Percentiles rank a stretch among this genome's conserved stretches.
Conservation (phyloP, 768 basidiomycete species). For the Mycena sanguinolenta region DNA sequence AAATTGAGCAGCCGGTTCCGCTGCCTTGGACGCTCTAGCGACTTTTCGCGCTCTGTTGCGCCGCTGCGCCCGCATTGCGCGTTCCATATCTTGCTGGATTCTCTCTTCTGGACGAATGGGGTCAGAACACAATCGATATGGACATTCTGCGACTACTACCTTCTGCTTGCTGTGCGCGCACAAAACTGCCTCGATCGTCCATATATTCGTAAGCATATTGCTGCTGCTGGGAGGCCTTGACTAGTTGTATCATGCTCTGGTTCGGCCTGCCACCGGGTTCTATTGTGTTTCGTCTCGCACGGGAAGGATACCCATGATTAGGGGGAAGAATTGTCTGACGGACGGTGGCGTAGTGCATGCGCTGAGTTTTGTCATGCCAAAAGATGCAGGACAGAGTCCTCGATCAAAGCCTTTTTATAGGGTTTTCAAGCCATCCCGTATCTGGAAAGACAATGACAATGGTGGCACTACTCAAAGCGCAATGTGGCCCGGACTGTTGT, state of each 20-base stretch:
- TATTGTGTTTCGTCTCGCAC: slow-evolving; percentile 30
- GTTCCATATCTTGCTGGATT: slow-evolving; percentile 34
- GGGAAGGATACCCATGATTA: slow-evolving; percentile 1
- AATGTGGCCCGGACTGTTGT: slow-evolving; percentile 1
- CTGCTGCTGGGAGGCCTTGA: slow-evolving; percentile 32
- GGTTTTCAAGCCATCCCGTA: background rate
- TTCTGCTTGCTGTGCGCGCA: slow-evolving; percentile 29
- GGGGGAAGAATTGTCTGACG: slow-evolving; percentile 12
- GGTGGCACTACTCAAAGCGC: slow-evolving; percentile 12
- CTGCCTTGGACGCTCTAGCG: slow-evolving; percentile 9
- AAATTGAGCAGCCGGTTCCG: background rate
- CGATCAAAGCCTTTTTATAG: slow-evolving; percentile 14
- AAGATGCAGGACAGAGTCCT: background rate
- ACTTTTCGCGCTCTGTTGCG: slow-evolving; percentile 29
- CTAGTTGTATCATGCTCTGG: slow-evolving; percentile 22
- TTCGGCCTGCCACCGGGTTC: slow-evolving; percentile 20
- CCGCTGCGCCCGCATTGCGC: slow-evolving; percentile 29
- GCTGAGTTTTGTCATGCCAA: too few species aligned
- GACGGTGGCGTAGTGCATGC: slow-evolving; percentile 32
- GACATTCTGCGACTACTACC: slow-evolving; percentile 5
- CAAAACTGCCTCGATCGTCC: slow-evolving; percentile 35
- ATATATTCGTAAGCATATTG: slow-evolving; percentile 28
- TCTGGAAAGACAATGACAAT: slow-evolving; percentile 23
- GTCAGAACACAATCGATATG: slow-evolving; percentile 3
- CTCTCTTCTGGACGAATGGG: slow-evolving; percentile 24